These are phyloP conservation scores for Annulohypoxylon maeteangense DNA, from an alignment of 495 filamentous ascomycete species.

Conservation along the genomic window DNA sequence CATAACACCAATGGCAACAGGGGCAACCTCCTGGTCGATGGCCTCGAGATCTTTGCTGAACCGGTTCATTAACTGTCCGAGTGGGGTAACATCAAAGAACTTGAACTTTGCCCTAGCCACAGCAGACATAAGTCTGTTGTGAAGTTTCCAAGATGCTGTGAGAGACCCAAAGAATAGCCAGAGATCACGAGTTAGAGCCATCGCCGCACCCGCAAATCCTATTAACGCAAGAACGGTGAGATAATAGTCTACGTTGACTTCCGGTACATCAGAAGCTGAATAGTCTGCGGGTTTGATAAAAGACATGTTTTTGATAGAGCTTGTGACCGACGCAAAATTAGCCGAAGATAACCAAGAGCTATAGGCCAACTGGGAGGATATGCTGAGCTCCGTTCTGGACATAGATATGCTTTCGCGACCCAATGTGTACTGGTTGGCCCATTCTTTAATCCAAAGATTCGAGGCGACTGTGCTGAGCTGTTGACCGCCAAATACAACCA, in stretches of 20 bases:
- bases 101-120: conserved; percentile 91
- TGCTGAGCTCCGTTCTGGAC: conserved; percentile 44
- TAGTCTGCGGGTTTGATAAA: conserved; percentile 40
- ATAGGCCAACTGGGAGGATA: conserved; percentile 49
- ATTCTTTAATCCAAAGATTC: conserved; percentile 93
- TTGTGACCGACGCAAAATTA: conserved; percentile 52
- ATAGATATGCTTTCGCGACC: conserved; percentile 43
- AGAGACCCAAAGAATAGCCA: conserved; percentile 94
- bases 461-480: conserved; percentile 86
- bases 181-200: conserved; percentile 82
- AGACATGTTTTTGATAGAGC: conserved; percentile 44
- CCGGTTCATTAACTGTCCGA: conserved; percentile 97
- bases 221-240: conserved; percentile 83
- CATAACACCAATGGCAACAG: conserved; percentile 77
- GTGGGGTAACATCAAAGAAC: conserved; percentile 97
- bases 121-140: conserved; percentile 78
- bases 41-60: conserved; percentile 98
- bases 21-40: conserved; percentile 94
- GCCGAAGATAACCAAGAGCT: conserved; percentile 38
- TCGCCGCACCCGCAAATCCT: conserved; percentile 74
- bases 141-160: conserved; percentile 86
- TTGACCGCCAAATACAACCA: conserved; percentile 78
- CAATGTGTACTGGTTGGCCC: conserved; percentile 70
- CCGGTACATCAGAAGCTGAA: conserved; percentile 49
- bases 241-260: conserved; percentile 86